phyloP scores from a whole-genome alignment of 2,329 filamentous ascomycete species.

The Fusarium succisae region DNA sequence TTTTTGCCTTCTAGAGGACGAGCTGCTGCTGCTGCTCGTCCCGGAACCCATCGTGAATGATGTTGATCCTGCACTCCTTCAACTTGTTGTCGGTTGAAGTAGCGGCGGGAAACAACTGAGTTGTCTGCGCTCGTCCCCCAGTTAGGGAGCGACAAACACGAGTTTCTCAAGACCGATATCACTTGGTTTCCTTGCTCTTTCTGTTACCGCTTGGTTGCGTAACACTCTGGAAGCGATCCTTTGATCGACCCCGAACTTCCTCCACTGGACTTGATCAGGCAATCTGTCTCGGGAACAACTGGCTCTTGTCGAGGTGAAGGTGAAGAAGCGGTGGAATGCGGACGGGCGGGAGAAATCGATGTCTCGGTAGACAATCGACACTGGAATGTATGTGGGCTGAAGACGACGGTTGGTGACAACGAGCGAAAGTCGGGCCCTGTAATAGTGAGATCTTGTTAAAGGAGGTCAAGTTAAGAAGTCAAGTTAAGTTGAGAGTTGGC shows the following conservation, averaged over 20 bases:
- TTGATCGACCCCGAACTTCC: not conserved
- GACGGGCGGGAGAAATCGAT: conserved; percentile 8
- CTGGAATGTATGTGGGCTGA: conserved; percentile 35
- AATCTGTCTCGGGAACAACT: conserved; percentile 32
- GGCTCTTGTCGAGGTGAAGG: not conserved
- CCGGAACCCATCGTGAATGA: conserved; percentile 37
- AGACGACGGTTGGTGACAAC: conserved; percentile 37
- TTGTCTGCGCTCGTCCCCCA: conserved; percentile 39
- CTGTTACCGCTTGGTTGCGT: conserved; percentile 11
- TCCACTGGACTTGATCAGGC: conserved; percentile 19
- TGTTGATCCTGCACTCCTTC: conserved; percentile 31
- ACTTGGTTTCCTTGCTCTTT: conserved; percentile 25
- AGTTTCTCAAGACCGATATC: conserved; percentile 20
- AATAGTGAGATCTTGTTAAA: conserved; percentile 36
- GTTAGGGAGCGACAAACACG: conserved; percentile 36
- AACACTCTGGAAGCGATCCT: conserved; percentile 1
- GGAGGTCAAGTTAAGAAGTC: conserved; percentile 8
- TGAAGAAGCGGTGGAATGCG: conserved; percentile 36
- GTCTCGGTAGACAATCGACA: conserved; percentile 27
- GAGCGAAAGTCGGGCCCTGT: conserved; percentile 41
- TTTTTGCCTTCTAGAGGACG: conserved; percentile 44
- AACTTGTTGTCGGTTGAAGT: conserved; percentile 13
- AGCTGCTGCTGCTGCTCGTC: conserved; percentile 40
- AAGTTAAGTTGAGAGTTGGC: conserved; percentile 8
- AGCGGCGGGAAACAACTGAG: conserved; percentile 19